Percentiles rank a stretch among this genome's conserved stretches.
These are phyloP conservation scores for Auricularia sp. DNA, from an alignment of 768 basidiomycete genomes.

Conservation along the genomic window DNA sequence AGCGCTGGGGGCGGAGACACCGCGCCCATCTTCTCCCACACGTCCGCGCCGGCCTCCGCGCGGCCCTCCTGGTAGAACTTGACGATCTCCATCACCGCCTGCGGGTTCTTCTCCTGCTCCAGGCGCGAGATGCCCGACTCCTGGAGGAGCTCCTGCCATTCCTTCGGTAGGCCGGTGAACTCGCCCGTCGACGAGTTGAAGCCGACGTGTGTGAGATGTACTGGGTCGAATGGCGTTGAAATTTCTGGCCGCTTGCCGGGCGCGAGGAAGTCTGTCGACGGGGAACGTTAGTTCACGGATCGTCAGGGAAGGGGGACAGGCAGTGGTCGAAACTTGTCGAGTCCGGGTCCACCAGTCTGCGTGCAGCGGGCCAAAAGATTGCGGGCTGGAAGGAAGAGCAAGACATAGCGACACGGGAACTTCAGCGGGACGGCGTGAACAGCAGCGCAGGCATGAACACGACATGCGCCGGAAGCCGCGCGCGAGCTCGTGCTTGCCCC, in stretches of 20 bases:
- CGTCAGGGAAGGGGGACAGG: no score
- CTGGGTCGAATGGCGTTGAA: conserved; percentile 96
- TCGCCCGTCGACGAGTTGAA: conserved; percentile 99
- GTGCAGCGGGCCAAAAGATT: no score
- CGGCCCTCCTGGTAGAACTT: conserved; percentile 85
- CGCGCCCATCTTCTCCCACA: conserved; percentile 78
- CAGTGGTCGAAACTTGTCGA: no score
- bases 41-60: conserved; percentile 46
- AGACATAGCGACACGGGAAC: no score
- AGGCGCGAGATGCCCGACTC: conserved; percentile 89
- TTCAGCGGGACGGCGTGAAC: no score
- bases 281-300: no score
- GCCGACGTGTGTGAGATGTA: conserved; percentile 97
- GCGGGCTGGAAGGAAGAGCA: no score
- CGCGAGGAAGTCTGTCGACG: conserved; percentile 51
- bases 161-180: conserved; percentile 94
- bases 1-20: conserved; percentile 24
- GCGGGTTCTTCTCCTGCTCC: conserved; percentile 96
- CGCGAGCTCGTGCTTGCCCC: no score
- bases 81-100: conserved; percentile 97
- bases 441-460: no score
- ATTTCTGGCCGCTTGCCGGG: conserved; percentile 78
- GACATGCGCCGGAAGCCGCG: no score
- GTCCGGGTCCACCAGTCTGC: no score
- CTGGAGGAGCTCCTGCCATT: conserved; percentile 96